Evolutionary conservation across 257 asterid genomes (phyloP).

Genomic region (Orobanche coerulescens): DNA sequence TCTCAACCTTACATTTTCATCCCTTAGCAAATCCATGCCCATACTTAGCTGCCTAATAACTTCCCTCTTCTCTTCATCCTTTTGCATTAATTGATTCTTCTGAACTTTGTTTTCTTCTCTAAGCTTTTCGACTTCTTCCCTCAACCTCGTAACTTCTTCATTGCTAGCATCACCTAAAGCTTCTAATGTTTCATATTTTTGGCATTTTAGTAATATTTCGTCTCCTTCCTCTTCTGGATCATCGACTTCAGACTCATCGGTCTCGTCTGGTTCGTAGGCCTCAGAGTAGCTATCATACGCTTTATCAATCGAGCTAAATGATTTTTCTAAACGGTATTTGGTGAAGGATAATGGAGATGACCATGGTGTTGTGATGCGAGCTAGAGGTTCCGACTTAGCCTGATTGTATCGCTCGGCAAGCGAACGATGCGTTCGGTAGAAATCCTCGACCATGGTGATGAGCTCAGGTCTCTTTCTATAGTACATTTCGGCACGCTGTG

Average conservation of each 20-base stretch:
- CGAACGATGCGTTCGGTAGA: conserved; percentile 64
- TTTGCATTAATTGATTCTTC: conserved; percentile 39
- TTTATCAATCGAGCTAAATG: conserved; percentile 38
- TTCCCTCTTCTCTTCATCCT: conserved; percentile 88
- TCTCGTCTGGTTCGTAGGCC: conserved; percentile 47
- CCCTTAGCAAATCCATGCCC: conserved; percentile 63
- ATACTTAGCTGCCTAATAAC: conserved; percentile 72
- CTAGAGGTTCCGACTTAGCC: conserved; percentile 44
- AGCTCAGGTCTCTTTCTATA: conserved; percentile 84
- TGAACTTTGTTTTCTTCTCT: conserved; percentile 46
- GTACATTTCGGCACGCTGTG: conserved; percentile 89
- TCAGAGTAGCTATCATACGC: conserved; percentile 79
- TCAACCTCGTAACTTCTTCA: conserved; percentile 30
- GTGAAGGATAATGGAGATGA: conserved; percentile 41
- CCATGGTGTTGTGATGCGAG: conserved; percentile 48
- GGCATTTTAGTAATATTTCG: conserved; percentile 10
- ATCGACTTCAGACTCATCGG: conserved; percentile 68
- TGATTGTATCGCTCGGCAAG: conserved; percentile 71
- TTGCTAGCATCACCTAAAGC: conserved; percentile 17
- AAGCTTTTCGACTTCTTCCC: conserved; percentile 51
- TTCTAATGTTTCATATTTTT: conserved; percentile 20
- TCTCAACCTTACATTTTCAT: conserved; percentile 53
- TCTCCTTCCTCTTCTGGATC: conserved; percentile 66
- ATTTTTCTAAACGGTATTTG: conserved; percentile 41
- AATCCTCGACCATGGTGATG: conserved; percentile 66